Evolutionary conservation across 164 flowering plant species (phyloP), one percentile per base, ranked within the genome.

Genomic region (Aristolochia fimbriata): DNA sequence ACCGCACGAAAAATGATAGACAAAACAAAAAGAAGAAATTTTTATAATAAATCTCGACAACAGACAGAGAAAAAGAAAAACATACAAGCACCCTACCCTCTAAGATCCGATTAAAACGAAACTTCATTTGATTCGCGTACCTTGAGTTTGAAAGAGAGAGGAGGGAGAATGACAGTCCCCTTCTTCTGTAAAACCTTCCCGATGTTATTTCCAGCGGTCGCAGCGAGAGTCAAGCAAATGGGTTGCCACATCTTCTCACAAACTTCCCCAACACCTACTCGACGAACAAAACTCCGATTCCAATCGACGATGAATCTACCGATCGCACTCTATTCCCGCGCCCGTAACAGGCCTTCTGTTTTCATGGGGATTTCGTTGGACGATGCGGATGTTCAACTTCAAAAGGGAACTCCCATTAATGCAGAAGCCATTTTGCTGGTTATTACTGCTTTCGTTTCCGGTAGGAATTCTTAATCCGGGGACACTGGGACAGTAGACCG

Each of bases 121-220:
- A 37, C 43, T 37, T 7, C 43, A 43, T 41, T n/a, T 21, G 30
- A 45, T 37, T 25, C 31, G 13, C 8, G 6, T 55, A 67, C 98
- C 96, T 93, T 93, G 71, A 93, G 83, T 78, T 93, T 93, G 78
- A 89, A 81, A 37, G 97, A 89, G 55, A 90, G 86, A 62, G 98
- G 98, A 59, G 98, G 98, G 19, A 93, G 84, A 72, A 93, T 82
- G 64, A 83, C 67, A 56, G 97, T 93, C 68, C 98, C 98, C 63
- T 93, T 93, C 80, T 93, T 93, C 86, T 93, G 98, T 33, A 93
- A 80, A 8, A 89, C 91, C 68, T 93, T 93, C 15, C 97, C 98
- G 74, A 93, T 84, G 72, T 93, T 93, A 68, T 93, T 93, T 6
- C 98, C 98, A 49, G 97, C 96, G 49, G 98, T 87, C 13, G 98